Conservation (phyloP, 208 protist species). For the Acanthamoeba sp. region DNA sequence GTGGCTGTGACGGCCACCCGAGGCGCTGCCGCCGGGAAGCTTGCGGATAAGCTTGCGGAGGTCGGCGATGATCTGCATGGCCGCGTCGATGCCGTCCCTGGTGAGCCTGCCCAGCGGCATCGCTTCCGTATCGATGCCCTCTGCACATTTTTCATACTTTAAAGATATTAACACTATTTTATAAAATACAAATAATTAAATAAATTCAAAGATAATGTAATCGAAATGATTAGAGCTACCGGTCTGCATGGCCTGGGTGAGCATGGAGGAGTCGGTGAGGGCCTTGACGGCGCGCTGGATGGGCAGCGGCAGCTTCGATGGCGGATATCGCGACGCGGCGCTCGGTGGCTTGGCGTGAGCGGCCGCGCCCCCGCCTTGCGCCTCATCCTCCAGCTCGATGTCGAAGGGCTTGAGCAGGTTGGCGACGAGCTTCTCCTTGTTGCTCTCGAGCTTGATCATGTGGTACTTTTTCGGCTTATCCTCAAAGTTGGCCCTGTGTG, state of each 20-base stretch:
- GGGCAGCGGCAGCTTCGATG: not conserved
- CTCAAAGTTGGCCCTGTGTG: not conserved
- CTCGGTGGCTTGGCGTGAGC: no score
- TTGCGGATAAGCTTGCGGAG: slow-evolving; percentile 38
- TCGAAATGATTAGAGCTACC: not conserved
- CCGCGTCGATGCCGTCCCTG: slow-evolving; percentile 55
- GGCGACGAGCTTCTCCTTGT: not conserved
- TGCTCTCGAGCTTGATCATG: not conserved
- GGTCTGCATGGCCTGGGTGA: slow-evolving; percentile 32
- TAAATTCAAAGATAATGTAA: no score
- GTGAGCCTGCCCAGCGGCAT: slow-evolving; percentile 79
- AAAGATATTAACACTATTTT: no score
- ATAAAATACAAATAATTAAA: no score
- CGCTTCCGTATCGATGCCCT: slow-evolving; percentile 75
- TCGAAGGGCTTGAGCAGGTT: slow-evolving; percentile 13
- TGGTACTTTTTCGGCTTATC: slow-evolving; percentile 9
- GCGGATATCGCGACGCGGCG: not conserved
- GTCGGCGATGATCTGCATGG: slow-evolving; percentile 55
- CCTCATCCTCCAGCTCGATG: not conserved
- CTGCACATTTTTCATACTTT: no score
- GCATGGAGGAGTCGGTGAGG: slow-evolving; percentile 25
- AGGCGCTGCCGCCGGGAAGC: not conserved
- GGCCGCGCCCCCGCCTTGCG: not conserved
- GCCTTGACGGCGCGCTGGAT: slow-evolving; percentile 20
- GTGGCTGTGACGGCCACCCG: not conserved